A percentile compares a stretch with the other conserved stretches of the same genome.
Conservation (phyloP, 192 early-diverging fungal genomes). For the Coemansia sp. region DNA sequence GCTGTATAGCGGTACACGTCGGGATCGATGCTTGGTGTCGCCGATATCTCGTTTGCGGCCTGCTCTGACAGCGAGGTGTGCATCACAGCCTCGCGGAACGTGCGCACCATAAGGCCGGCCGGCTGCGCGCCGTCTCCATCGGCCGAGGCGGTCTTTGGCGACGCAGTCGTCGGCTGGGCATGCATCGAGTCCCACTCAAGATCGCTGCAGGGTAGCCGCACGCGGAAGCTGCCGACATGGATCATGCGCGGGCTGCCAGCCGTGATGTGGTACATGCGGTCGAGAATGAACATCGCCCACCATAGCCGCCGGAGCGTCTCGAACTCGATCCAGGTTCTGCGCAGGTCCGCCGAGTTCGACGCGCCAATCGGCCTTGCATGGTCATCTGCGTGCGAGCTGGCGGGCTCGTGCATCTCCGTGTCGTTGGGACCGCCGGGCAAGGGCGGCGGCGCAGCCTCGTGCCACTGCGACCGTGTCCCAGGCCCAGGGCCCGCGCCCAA, state of each 20-base stretch:
- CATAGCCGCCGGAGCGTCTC: slow-evolving; percentile 49
- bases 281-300: slow-evolving; percentile 51
- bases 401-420: slow-evolving; percentile 7
- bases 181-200: slow-evolving; percentile 48
- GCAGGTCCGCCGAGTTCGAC: slow-evolving; percentile 25
- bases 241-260: slow-evolving; percentile 41
- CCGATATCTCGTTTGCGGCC: slow-evolving; percentile 29
- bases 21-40: slow-evolving; percentile 31
- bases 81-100: slow-evolving; percentile 49
- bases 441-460: slow-evolving; percentile 6
- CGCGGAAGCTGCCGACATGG: slow-evolving; percentile 28
- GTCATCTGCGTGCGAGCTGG: not conserved
- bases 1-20: slow-evolving; percentile 31
- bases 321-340: slow-evolving; percentile 34
- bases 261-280: slow-evolving; percentile 25
- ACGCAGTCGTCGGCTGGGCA: slow-evolving; percentile 24
- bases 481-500: not conserved
- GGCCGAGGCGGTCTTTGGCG: slow-evolving; percentile 15
- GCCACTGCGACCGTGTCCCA: slow-evolving; percentile 8
- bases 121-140: slow-evolving; percentile 10
- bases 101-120: slow-evolving; percentile 43
- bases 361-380: not conserved
- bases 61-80: slow-evolving; percentile 45
- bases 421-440: slow-evolving; percentile 23
- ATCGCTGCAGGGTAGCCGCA: slow-evolving; percentile 48